A percentile compares a stretch with the other conserved stretches of the same genome.
These are phyloP conservation scores for Alternaria sp. DNA, from an alignment of 2,329 filamentous ascomycete species.

Conservation along the genomic window DNA sequence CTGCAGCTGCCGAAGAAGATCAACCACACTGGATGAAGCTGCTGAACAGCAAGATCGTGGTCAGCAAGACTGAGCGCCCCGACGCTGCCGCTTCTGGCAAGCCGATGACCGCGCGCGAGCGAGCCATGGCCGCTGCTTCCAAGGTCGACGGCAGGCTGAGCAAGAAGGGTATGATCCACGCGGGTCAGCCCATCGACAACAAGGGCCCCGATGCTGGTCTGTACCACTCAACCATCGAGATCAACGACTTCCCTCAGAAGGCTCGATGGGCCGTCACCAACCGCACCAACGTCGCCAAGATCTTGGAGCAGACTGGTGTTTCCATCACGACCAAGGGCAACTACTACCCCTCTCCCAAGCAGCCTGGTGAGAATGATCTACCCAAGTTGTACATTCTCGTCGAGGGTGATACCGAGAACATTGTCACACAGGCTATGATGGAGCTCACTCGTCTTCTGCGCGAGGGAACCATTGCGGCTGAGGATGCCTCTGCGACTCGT, in stretches of 20 bases:
- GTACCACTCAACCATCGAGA: slow-evolving; percentile 95
- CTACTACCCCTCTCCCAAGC: slow-evolving; percentile 83
- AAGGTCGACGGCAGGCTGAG: slow-evolving; percentile 90
- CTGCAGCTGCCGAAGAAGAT: slow-evolving; percentile 25
- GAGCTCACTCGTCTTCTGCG: slow-evolving; percentile 87
- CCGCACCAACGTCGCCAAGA: slow-evolving; percentile 97
- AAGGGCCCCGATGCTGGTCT: slow-evolving; percentile 96
- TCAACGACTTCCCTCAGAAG: slow-evolving; percentile 99
- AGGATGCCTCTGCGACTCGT: slow-evolving; percentile 77
- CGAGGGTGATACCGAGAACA: slow-evolving; percentile 93
- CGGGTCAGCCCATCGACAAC: slow-evolving; percentile 95
- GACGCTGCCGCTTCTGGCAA: slow-evolving; percentile 59
- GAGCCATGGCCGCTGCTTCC: slow-evolving; percentile 87
- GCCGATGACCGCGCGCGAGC: slow-evolving; percentile 68
- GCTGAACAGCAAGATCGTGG: slow-evolving; percentile 73
- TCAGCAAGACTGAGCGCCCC: slow-evolving; percentile 71
- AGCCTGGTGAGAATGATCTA: slow-evolving; percentile 72
- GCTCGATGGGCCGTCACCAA: slow-evolving; percentile 99
- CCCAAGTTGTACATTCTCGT: slow-evolving; percentile 98
- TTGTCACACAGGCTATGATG: slow-evolving; percentile 87
- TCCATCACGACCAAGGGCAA: slow-evolving; percentile 97
- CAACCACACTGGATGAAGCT: slow-evolving; percentile 41
- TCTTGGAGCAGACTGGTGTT: slow-evolving; percentile 90
- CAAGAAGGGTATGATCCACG: slow-evolving; percentile 85
- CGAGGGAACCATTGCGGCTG: slow-evolving; percentile 88